These are phyloP conservation scores for Vicia faba DNA, from an alignment of 306 rosid genomes.

Conservation along the genomic window DNA sequence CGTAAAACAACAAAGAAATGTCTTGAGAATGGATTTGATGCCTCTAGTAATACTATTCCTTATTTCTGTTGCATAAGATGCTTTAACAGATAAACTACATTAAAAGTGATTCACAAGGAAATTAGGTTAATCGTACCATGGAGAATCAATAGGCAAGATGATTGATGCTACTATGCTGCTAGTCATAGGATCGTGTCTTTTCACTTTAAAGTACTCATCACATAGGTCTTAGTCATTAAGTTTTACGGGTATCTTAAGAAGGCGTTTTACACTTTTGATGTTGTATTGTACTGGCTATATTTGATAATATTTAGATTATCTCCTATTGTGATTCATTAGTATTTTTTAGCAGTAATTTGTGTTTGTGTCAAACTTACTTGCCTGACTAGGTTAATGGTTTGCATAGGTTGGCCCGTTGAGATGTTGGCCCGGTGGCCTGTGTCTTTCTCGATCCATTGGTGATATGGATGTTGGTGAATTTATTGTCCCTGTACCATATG, in stretches of 20 bases:
- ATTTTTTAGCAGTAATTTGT: conserved; percentile 15
- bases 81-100: conserved; percentile 8
- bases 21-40: conserved; percentile 34
- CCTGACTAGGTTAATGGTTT: conserved; percentile 30
- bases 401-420: conserved; percentile 90
- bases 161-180: conserved; percentile 26
- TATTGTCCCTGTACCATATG: conserved; percentile 95
- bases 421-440: conserved; percentile 99
- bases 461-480: conserved; percentile 94
- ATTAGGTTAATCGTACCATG: conserved; percentile 25
- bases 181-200: conserved; percentile 22
- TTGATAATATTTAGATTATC: conserved; percentile 27
- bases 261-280: conserved; percentile 22
- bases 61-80: neutral
- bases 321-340: conserved; percentile 1
- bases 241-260: conserved; percentile 3
- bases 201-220: conserved; percentile 10
- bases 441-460: conserved; percentile 95
- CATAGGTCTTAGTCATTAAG: neutral
- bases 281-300: conserved; percentile 20
- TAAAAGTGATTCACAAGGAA: conserved; percentile 13
- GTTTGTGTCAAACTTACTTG: conserved; percentile 16
- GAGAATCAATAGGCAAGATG: conserved; percentile 12
- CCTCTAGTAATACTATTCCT: neutral
- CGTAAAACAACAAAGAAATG: conserved; percentile 34